Conservation (phyloP, 176 grass and related monocot genomes). For the Microstegium vimineum region DNA sequence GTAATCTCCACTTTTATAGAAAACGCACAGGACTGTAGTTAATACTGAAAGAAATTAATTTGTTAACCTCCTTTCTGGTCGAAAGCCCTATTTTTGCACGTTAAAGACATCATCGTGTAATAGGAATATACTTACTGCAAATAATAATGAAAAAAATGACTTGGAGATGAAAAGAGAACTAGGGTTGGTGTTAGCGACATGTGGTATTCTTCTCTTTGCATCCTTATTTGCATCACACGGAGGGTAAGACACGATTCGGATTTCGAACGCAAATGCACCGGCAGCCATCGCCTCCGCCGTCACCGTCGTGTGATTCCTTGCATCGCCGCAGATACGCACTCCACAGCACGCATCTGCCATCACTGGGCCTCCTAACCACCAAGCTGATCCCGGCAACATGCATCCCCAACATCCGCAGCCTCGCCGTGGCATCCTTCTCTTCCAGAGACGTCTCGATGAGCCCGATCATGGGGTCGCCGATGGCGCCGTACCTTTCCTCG, state of each 20-base stretch:
- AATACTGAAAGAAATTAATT: background rate
- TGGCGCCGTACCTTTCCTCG: conserved; percentile 30
- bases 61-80: background rate
- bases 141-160: background rate
- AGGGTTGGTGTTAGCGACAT: background rate
- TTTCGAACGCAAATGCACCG: conserved; percentile 30
- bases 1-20: background rate
- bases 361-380: background rate
- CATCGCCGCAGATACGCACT: conserved; percentile 40
- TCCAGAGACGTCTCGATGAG: conserved; percentile 40
- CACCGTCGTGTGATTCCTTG: background rate
- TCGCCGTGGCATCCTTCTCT: conserved; percentile 11
- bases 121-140: too few species aligned
- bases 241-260: conserved; percentile 3
- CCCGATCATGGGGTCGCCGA: conserved; percentile 62
- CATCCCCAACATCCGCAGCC: conserved; percentile 31
- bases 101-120: too few species aligned
- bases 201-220: too few species aligned
- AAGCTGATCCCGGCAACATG: conserved; percentile 55
- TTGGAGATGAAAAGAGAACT: background rate
- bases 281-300: background rate
- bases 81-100: background rate
- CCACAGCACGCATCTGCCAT: conserved; percentile 47
- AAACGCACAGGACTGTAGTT: background rate
- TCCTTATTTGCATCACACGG: background rate